Evolutionary conservation across 331 rosid species (phyloP).

Genomic region (Cucumis variabilis): DNA sequence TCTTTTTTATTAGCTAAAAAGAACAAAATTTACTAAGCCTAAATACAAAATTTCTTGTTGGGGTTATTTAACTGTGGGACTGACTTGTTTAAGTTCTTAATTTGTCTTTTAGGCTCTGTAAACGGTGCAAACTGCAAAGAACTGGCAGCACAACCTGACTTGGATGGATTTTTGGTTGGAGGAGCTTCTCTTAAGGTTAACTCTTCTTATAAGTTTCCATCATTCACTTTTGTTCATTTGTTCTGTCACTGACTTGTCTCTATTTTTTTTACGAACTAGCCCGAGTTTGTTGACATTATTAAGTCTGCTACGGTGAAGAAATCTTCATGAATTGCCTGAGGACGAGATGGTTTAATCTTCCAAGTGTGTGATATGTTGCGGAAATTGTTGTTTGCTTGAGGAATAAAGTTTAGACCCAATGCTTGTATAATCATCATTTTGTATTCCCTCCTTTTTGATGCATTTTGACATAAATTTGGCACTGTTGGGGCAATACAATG

Average conservation of each 20-base stretch:
- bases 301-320: slow-evolving; percentile 82
- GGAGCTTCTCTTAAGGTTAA: slow-evolving; percentile 94
- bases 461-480: slow-evolving; percentile 24
- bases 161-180: slow-evolving; percentile 96
- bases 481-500: background rate
- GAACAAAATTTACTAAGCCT: no score
- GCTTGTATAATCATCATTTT: background rate
- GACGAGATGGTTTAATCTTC: background rate
- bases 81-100: slow-evolving; percentile 5
- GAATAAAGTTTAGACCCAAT: slow-evolving; percentile 18
- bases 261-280: slow-evolving; percentile 39
- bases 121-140: slow-evolving; percentile 89
- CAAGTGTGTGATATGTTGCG: background rate
- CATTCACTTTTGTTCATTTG: background rate
- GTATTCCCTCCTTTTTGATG: background rate
- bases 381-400: slow-evolving; percentile 24
- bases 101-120: slow-evolving; percentile 71
- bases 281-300: slow-evolving; percentile 87
- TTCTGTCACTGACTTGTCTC: slow-evolving; percentile 29
- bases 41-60: no score
- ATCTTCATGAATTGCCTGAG: slow-evolving; percentile 45
- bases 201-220: background rate
- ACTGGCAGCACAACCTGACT: slow-evolving; percentile 79
- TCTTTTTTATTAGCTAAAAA: no score
- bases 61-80: background rate